Evolutionary conservation across 1,139 yeast genomes (phyloP).

Genomic region (Pichia cactophila): DNA sequence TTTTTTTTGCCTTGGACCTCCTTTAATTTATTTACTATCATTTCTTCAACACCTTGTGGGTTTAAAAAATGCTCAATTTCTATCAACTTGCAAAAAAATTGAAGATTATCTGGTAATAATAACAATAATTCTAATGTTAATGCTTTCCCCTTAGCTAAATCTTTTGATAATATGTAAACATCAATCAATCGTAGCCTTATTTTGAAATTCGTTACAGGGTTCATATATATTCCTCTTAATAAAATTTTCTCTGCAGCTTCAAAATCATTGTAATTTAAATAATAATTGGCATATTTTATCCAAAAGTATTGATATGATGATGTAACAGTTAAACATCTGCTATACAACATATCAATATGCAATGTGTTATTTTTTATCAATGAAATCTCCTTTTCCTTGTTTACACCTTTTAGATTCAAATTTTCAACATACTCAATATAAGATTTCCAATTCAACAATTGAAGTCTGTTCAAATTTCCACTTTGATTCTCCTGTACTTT

Average conservation of each 20-base stretch:
- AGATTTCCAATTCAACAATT: constrained; percentile 49
- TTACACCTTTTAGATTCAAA: constrained; percentile 17
- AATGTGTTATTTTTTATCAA: constrained; percentile 21
- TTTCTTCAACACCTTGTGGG: constrained; percentile 8
- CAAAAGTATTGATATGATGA: constrained; percentile 52
- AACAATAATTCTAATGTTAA: constrained; percentile 29
- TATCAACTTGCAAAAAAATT: constrained; percentile 34
- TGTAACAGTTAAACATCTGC: constrained; percentile 48
- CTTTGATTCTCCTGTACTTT: constrained; percentile 43
- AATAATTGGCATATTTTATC: constrained; percentile 51
- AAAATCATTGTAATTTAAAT: constrained; percentile 28
- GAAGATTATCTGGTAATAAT: constrained; percentile 30
- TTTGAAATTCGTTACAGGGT: constrained; percentile 25
- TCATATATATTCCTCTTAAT: constrained; percentile 26
- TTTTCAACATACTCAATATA: constrained; percentile 53
- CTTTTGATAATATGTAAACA: constrained; percentile 31
- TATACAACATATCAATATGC: constrained; percentile 40
- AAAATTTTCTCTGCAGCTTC: constrained; percentile 35
- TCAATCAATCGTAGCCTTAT: constrained; percentile 36
- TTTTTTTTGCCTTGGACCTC: constrained; percentile 5
- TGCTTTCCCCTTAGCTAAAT: constrained; percentile 33
- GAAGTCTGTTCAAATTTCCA: constrained; percentile 27
- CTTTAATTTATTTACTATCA: constrained; percentile 6
- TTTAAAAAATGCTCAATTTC: constrained; percentile 31
- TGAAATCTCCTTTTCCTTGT: constrained; percentile 17